Base-by-base conservation (phyloP, 1,139 yeast genomes). In the Yamadazyma sp. region DNA sequence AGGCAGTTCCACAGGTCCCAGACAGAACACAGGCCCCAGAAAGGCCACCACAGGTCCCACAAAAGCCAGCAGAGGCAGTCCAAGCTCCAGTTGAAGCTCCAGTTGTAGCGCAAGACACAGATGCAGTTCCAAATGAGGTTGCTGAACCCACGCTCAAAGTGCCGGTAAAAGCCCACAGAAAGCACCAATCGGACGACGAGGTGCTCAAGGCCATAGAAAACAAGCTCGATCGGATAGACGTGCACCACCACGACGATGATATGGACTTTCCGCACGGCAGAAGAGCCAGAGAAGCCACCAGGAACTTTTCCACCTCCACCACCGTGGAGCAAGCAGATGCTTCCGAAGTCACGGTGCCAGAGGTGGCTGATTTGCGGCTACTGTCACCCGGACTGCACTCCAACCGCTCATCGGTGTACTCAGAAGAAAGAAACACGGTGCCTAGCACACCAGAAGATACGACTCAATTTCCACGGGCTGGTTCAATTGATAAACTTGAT, bases 361-460 rank as follows among this genome's bases (percentile, higher is more conserved):
- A 16, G 31, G 8, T 6, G 14, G 13, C 11, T 12, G 13, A 24
- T 4, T 6, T 16, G 15, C 11, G 18, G 12, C 13, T 4, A 11
- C 5, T 16, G 6, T 9, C 13, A 5, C 10, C 12, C 4, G 33
- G 38, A 24, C 18, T 31, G 13, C 41, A 32, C 10, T 50, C 55
- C 6, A 48, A 44, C 35, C 41, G 56, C 25, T 51, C 56, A 3
- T 53, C 57, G 10, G 46, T 52, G n/a, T 53, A 53, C 41, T 53
- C 58, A 2, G 55, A 50, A 28, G 52, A 46, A 27, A 15, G 16
- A 26, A 26, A 26, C 16, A 12, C 29, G 20, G 29, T 27, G 10
- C 29, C 20, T 5, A 27, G 29, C 12, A 27, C 29, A 4, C 29
- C 29, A 14, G 6, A 27, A 15, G 12, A 6, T 8, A 14, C 20